These are phyloP conservation scores for Sugiyamaella chiloensis DNA, from an alignment of 805 yeast genomes.

Conservation along the genomic window DNA sequence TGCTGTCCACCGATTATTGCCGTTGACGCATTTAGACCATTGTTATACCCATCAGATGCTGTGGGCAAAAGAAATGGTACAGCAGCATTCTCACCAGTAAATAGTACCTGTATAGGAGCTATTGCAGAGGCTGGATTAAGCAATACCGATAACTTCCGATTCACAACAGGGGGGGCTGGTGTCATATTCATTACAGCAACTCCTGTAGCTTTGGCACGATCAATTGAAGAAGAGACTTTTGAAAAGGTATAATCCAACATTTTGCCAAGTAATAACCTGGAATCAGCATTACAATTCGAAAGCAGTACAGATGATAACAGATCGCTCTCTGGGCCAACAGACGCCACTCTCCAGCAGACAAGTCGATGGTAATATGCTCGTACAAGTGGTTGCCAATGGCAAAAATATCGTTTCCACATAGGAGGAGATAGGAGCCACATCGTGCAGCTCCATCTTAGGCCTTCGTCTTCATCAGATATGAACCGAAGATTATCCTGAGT, in stretches of 20 bases:
- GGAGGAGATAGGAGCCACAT: constrained; percentile 51
- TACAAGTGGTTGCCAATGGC: constrained; percentile 79
- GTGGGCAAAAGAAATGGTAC: not conserved
- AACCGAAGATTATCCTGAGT: constrained; percentile 12
- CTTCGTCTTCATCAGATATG: constrained; percentile 27
- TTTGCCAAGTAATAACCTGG: constrained; percentile 24
- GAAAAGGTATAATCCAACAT: constrained; percentile 23
- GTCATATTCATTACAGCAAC: constrained; percentile 18
- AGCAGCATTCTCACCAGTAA: not conserved
- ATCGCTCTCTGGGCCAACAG: constrained; percentile 30
- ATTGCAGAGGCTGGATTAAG: constrained; percentile 23
- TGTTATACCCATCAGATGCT: not conserved
- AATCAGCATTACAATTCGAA: constrained; percentile 28
- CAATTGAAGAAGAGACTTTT: constrained; percentile 13
- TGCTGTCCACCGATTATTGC: constrained; percentile 15
- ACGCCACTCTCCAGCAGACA: constrained; percentile 59
- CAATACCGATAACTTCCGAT: constrained; percentile 28
- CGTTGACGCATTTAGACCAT: not conserved
- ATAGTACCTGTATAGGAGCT: too few species aligned
- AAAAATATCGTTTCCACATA: constrained; percentile 56
- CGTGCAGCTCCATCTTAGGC: constrained; percentile 48
- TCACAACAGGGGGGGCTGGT: constrained; percentile 32
- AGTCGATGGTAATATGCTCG: constrained; percentile 66
- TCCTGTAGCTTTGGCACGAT: constrained; percentile 12
- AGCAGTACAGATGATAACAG: constrained; percentile 25